Conservation (phyloP, 1,284 basidiomycete species). For the Paramarasmius palmivorus region DNA sequence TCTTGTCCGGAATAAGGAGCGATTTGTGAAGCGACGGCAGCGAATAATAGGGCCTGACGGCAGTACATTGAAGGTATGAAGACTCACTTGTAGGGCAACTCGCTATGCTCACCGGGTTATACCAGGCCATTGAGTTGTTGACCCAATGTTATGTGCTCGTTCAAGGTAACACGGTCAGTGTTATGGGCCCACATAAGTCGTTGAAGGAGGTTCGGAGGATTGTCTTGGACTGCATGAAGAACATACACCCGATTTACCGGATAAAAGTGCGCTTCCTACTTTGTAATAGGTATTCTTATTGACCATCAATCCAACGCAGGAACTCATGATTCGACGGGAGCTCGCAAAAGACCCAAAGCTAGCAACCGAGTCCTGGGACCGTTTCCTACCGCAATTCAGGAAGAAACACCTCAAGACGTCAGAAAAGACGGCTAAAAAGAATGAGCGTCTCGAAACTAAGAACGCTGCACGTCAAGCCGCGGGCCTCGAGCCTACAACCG, state of each 20-base stretch:
- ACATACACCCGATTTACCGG: constrained; percentile 98
- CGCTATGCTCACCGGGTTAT: not conserved
- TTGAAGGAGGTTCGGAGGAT: constrained; percentile 96
- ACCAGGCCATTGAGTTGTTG: constrained; percentile 94
- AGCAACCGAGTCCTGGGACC: constrained; percentile 93
- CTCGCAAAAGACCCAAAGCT: constrained; percentile 98
- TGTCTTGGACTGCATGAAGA: constrained; percentile 98
- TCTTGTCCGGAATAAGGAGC: constrained; percentile 92
- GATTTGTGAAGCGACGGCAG: constrained; percentile 95
- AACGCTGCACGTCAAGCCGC: constrained; percentile 62
- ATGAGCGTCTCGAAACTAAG: constrained; percentile 61
- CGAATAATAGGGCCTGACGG: constrained; percentile 97
- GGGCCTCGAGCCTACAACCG: constrained; percentile 43
- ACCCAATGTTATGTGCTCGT: constrained; percentile 98
- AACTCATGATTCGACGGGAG: constrained; percentile 98
- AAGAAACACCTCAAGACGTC: constrained; percentile 90
- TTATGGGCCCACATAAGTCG: constrained; percentile 95
- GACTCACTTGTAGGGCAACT: not conserved
- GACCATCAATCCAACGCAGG: constrained; percentile 56
- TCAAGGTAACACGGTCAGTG: constrained; percentile 97
- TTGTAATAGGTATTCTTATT: constrained; percentile 11
- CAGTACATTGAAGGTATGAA: constrained; percentile 86
- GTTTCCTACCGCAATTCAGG: constrained; percentile 96
- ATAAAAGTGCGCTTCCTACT: constrained; percentile 73
- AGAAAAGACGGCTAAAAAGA: constrained; percentile 88